Base-by-base conservation (phyloP, 768 basidiomycete genomes). In the Pulveroboletus frians region DNA sequence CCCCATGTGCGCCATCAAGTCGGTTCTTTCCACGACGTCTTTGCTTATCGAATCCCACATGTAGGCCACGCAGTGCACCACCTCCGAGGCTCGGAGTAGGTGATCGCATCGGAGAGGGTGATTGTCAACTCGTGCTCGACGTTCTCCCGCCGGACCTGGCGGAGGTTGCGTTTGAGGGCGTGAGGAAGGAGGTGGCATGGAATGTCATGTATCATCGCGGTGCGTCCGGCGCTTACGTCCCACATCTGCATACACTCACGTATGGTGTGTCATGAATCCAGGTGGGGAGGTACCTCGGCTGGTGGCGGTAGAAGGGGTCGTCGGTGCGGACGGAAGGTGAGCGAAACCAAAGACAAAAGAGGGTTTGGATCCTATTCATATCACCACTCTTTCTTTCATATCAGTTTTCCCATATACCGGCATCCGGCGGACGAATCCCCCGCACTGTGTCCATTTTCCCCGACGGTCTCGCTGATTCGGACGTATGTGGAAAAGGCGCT, bases 391-490 rank as follows among this genome's bases (percentile, higher is more conserved):
- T 15, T 40, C 21, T 43, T 11, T 14, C 13, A 34, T 15, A 21
- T 7, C 50, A 88, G 85, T 57, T 82, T 80, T 61, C 88, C 89
- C 5, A 74, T 91, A 45, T 92, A 91, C 64, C 81, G 89, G 30
- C 87, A 90, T 62, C 89, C 89, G 13, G 79, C 87, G 3, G 88
- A 92, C 62, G 78, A 83, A 56, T 85, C 85, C 0, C 88, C 88
- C 23, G 76, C 79, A 3, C 73, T 89, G 26, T 66, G 68, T 11
- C 76, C 78, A 2, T 90, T 88, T 69, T 80, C 85, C 4, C 77
- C 80, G 0, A 87, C 84, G 0, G 84, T 91, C 20, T 70, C 77
- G 2, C 60, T 68, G 20, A 89, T 92, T 53, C 83, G 81, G 5
- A 69, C 75, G 30, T 74, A 78, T 44, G 84, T 87, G 23, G 78